Evolutionary conservation across 202 grass and related monocot species (phyloP), one percentile per base, ranked within the genome.

Genomic region (Musa balbisiana): DNA sequence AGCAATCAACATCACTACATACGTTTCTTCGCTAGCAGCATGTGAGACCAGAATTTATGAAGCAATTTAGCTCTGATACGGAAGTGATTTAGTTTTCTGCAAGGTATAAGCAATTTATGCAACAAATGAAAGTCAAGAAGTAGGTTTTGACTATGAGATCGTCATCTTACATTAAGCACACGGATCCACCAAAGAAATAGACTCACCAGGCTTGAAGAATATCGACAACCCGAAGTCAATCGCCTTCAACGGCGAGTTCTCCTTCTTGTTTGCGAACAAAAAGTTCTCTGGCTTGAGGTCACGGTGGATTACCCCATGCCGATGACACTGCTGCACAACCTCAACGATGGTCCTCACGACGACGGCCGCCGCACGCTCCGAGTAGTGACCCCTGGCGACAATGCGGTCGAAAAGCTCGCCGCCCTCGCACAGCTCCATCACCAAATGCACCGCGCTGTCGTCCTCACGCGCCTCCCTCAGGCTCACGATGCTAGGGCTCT

Each of bases 241-340:
- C 17, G 94, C 90, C 81, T 93, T 97, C 72, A 93, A 85, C 11
- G 94, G 90, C 14, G 94, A 97, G 87, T 93, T 97, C 81, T 97
- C 90, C 77, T 97, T 97, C 86, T 97, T 97, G 74, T 91, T 97
- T 0, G 90, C 94, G 62, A 97, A 97, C 51, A 97, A 74, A 76
- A 93, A 97, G 72, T 97, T 97, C 79, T 97, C 94, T 0, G 90
- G 94, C 81, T 97, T 97, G 76, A 93, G 94, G 82, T 97, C 94
- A 33, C 94, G 81, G 82, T 97, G 94, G 79, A 93, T 97, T 17
- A 97, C 94, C 8, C 94, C 93, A 80, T 97, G 90, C 29, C 87
- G 87, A 79, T 97, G 93, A 84, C 90, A 97, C 74, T 93, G 88
- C 84, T 97, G 93, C 65, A 97, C 93, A 29, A 97, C 93, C 84